These are phyloP conservation scores for Tremella mesenterica DNA, from an alignment of 768 basidiomycete genomes.

Conservation along the genomic window DNA sequence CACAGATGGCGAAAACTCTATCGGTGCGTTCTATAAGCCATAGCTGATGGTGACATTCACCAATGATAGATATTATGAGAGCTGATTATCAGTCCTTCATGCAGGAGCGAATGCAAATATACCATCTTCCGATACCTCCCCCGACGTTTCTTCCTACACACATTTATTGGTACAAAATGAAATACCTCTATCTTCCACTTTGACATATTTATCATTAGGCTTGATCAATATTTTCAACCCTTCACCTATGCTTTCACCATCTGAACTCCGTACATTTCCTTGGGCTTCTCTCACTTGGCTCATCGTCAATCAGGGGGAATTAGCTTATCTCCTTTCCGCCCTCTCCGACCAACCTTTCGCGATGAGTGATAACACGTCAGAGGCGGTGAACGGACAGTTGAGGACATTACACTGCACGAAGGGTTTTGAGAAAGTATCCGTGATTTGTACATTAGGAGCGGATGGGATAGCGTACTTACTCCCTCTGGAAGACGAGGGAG, in stretches of 20 bases:
- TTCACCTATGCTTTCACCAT: constrained; percentile 44
- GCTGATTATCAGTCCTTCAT: constrained; percentile 38
- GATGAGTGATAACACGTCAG: background rate
- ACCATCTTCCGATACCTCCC: constrained; percentile 24
- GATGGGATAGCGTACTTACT: constrained; percentile 14
- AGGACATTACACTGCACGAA: constrained; percentile 6
- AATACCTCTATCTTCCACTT: constrained; percentile 44
- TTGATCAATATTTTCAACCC: constrained; percentile 47
- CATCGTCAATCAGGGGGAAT: constrained; percentile 47
- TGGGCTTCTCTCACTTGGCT: constrained; percentile 45
- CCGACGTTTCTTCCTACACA: constrained; percentile 32
- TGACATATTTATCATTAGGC: constrained; percentile 26
- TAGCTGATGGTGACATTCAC: background rate
- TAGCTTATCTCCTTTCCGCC: constrained; percentile 22
- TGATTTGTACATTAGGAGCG: constrained; percentile 41
- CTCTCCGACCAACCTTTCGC: constrained; percentile 2
- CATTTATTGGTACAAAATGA: constrained; percentile 49
- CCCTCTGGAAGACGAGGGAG: background rate
- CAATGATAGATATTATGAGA: background rate
- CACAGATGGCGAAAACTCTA: constrained; percentile 47
- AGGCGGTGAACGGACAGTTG: background rate
- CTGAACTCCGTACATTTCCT: constrained; percentile 39
- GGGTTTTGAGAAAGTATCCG: constrained; percentile 8
- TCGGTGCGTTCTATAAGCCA: constrained; percentile 36
- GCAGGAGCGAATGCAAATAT: constrained; percentile 39